phyloP scores from a whole-genome alignment of 108 stramenopile species.

The Cyclotella distinguenda region DNA sequence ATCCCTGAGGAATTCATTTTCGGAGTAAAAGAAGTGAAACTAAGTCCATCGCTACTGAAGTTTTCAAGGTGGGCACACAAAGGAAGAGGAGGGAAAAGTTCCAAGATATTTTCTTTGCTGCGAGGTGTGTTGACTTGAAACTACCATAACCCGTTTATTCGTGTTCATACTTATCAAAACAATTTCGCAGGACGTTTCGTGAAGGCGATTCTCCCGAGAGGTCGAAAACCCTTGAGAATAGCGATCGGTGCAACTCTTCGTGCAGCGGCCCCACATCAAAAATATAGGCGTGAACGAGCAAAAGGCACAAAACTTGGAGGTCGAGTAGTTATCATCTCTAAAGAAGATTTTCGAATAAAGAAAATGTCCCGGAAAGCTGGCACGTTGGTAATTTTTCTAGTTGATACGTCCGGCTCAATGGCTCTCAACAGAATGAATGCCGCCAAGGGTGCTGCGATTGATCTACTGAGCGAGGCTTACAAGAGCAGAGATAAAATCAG shows the following conservation, averaged over 20 bases:
- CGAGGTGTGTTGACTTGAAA: too few relatives aligned
- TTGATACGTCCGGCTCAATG: conserved; percentile 80
- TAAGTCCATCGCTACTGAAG: conserved; percentile 65
- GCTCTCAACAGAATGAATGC: conserved; percentile 84
- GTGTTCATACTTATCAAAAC: too few relatives aligned
- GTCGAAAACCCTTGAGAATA: conserved; percentile 44
- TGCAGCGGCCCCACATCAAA: conserved; percentile 74
- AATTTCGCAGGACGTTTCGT: too few relatives aligned
- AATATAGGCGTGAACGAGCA: conserved; percentile 44
- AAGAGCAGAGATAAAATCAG: conserved; percentile 74
- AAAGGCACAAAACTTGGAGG: conserved; percentile 44
- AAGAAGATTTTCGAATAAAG: conserved; percentile 67
- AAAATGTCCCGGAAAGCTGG: conserved; percentile 78
- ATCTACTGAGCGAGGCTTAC: conserved; percentile 69
- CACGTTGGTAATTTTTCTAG: conserved; percentile 74
- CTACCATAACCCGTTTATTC: too few relatives aligned
- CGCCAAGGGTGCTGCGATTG: conserved; percentile 76
- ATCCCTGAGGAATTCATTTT: conserved; percentile 72
- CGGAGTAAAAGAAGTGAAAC: conserved; percentile 52
- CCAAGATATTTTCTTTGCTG: conserved; percentile 60
- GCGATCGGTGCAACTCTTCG: conserved; percentile 77
- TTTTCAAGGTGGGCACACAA: conserved; percentile 51
- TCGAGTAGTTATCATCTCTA: conserved; percentile 52
- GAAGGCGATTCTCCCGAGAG: conserved; percentile 63
- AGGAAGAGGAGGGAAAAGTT: conserved; percentile 69